A percentile compares a stretch with the other conserved stretches of the same genome.
phyloP scores from a whole-genome alignment of 768 basidiomycete species.

The Auricularia cornea region DNA sequence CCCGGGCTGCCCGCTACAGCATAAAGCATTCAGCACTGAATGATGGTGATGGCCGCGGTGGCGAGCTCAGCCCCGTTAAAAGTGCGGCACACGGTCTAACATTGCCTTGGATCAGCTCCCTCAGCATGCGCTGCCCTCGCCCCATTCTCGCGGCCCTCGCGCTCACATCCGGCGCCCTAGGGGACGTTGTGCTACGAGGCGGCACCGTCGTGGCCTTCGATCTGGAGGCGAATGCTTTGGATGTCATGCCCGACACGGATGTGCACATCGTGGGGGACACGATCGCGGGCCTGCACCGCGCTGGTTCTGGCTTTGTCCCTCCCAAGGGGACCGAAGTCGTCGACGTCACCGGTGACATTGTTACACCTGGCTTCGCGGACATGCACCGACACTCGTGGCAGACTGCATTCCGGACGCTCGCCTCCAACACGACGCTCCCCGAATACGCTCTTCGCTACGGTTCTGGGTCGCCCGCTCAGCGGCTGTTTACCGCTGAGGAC shows the following conservation, averaged over 20 bases:
- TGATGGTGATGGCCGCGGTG: no score
- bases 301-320: conserved; percentile 8
- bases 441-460: not conserved
- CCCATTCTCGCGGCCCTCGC: no score
- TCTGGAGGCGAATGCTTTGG: not conserved
- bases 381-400: conserved; percentile 16
- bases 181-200: not conserved
- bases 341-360: conserved; percentile 21
- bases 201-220: not conserved
- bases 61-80: no score
- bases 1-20: no score
- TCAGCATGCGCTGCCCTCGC: no score
- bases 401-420: not conserved
- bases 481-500: conserved; percentile 18
- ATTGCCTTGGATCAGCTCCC: no score
- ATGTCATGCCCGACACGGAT: conserved; percentile 8
- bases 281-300: conserved; percentile 18
- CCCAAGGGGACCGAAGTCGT: conserved; percentile 15
- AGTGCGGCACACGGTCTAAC: no score
- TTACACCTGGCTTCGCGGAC: conserved; percentile 24
- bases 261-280: conserved; percentile 19
- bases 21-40: no score
- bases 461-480: not conserved
- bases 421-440: not conserved
- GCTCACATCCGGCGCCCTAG: no score